These are phyloP conservation scores for Panaeolus papilionaceus DNA, from an alignment of 768 basidiomycete species.

Conservation along the genomic window DNA sequence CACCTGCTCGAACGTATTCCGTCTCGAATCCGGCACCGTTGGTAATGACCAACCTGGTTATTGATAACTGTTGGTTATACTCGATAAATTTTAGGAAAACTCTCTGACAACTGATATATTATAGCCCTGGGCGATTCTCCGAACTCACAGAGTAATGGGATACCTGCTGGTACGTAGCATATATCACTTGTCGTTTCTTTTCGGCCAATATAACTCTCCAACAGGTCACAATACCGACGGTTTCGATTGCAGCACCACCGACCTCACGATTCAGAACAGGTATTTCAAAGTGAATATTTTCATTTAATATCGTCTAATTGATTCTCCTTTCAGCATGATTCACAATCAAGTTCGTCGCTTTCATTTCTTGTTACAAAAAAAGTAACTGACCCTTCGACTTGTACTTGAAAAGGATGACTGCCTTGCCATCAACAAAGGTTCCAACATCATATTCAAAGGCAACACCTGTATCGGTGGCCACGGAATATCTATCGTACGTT, in stretches of 20 bases:
- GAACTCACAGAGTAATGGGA: slow-evolving; percentile 55
- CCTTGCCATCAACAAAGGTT: slow-evolving; percentile 54
- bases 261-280: slow-evolving; percentile 51
- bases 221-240: slow-evolving; percentile 57
- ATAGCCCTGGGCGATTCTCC: slow-evolving; percentile 58
- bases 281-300: slow-evolving; percentile 13
- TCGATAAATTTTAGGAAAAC: neutral
- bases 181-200: neutral
- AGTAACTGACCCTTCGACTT: too few species aligned
- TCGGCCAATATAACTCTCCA: neutral
- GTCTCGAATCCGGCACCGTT: slow-evolving; percentile 46
- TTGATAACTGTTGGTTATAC: slow-evolving; percentile 60
- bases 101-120: neutral
- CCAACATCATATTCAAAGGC: slow-evolving; percentile 52
- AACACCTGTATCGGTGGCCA: slow-evolving; percentile 68
- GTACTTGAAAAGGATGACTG: slow-evolving; percentile 58
- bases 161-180: slow-evolving; percentile 41
- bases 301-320: neutral
- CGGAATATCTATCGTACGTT: slow-evolving; percentile 60
- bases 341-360: slow-evolving; percentile 47
- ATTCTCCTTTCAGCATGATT: slow-evolving; percentile 31
- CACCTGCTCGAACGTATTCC: slow-evolving; percentile 45
- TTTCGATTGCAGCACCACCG: slow-evolving; percentile 47
- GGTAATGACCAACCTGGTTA: slow-evolving; percentile 49
- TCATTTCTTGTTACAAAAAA: slow-evolving; percentile 24